Base-by-base conservation (phyloP, 306 rosid genomes). In the Alnus glutinosa region DNA sequence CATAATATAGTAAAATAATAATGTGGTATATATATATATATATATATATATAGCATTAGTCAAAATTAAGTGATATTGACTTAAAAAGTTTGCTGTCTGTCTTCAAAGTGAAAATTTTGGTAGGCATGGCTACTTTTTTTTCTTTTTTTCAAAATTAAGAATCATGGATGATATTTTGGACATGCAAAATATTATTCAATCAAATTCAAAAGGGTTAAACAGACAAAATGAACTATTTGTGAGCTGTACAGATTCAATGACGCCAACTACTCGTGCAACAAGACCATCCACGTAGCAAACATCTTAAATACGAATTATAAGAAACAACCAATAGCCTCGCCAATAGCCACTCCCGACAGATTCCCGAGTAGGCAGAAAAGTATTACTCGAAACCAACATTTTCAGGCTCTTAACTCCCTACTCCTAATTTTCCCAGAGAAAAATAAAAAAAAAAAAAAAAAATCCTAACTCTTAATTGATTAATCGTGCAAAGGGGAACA, bases 221-320 rank as follows among this genome's bases (percentile, higher is more conserved):
- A 4, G 9, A 23, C 16, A n/a, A 19, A 57, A 19, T 57, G 34
- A 57, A 2, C 28, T 57, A 7, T 57, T 57, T 19, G 1, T 57
- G 80, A 81, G 74, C 46, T 39, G 69, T 54, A 18, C 11, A 66
- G 49, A 12, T 71, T 49, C 50, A 75, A 59, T 59, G 73, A 30
- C 8, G 52, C 66, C 78, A 75, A 55, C 83, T 55, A 76, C 79
- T 71, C 2, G 37, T 34, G 37, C 37, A 34, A 34, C 69, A 64
- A 62, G 47, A 23, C 50, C 42, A 11, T 74, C 75, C 48, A 58
- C 75, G 28, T 15, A 75, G 63, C 51, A 55, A n/a, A 49, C 48
- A 12, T 47, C 62, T 39, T 62, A 71, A 23, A 19, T 55, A 58
- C 16, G n/a, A 58, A 70, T 28, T 44, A 46, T 48, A 54, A 66